Percentiles rank a stretch among this genome's conserved stretches.
Conservation (phyloP, 495 filamentous ascomycete genomes). For the Penicillium ochrochloron region DNA sequence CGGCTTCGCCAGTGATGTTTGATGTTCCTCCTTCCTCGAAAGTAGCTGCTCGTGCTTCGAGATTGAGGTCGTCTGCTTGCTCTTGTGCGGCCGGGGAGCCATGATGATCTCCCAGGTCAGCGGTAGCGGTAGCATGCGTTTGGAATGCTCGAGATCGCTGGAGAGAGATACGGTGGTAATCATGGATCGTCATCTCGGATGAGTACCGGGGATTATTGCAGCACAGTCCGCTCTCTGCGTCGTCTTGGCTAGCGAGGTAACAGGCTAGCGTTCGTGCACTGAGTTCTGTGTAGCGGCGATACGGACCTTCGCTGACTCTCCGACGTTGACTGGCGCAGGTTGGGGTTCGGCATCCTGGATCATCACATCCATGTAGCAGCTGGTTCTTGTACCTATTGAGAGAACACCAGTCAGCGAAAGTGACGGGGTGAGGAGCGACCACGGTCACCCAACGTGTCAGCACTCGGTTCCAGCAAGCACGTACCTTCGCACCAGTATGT, state of each 20-base stretch:
- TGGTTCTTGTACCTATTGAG: slow-evolving; percentile 73
- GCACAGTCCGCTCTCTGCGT: slow-evolving; percentile 76
- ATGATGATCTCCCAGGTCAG: slow-evolving; percentile 3
- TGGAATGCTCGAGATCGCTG: slow-evolving; percentile 35
- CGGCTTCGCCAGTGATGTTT: background rate
- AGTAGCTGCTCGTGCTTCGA: background rate
- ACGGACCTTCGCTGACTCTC: slow-evolving; percentile 66
- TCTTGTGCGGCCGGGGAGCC: background rate
- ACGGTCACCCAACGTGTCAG: slow-evolving; percentile 16
- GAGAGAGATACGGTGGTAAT: slow-evolving; percentile 36
- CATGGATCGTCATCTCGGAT: slow-evolving; percentile 34
- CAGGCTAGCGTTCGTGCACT: slow-evolving; percentile 79
- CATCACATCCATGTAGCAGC: slow-evolving; percentile 79
- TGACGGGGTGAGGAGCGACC: background rate
- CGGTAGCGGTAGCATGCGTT: slow-evolving; percentile 22
- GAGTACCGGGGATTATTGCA: slow-evolving; percentile 52
- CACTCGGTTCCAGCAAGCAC: slow-evolving; percentile 22
- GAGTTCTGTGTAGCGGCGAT: slow-evolving; percentile 70
- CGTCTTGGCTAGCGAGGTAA: slow-evolving; percentile 77
- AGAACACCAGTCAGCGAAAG: background rate
- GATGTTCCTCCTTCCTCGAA: slow-evolving; percentile 1
- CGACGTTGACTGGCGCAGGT: slow-evolving; percentile 82
- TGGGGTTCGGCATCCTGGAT: slow-evolving; percentile 69
- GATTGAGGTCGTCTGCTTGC: background rate
- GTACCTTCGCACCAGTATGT: slow-evolving; percentile 57